Evolutionary conservation across 2,329 filamentous ascomycete genomes (phyloP), one percentile per base, ranked within the genome.

Genomic region (Neofusicoccum cordaticola): DNA sequence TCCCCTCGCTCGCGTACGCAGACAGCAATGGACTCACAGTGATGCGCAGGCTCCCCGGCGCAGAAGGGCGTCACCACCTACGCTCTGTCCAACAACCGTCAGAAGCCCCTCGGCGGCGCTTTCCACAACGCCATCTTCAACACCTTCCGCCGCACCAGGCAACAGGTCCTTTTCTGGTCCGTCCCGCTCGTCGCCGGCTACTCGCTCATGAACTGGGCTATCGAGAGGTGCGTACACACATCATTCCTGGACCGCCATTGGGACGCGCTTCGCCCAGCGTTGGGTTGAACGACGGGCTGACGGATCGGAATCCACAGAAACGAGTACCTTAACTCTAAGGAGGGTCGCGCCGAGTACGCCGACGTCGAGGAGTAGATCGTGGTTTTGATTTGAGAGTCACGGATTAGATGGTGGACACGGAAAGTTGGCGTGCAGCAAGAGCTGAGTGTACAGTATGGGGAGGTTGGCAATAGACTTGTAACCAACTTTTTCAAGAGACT

Each of bases 41-140:
- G 35, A 52, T 34, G n/a, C 57, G 13, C 63, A 65, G 63, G 63
- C 47, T 65, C 63, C 39, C 56, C 34, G 3, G 77, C 82, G 42
- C 86, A 88, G 75, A 86, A 86, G 74, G 86, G 86, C 73, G 81
- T 89, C 66, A 81, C 83, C 64, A 83, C 83, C 74, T 98, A 96
- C 82, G 85, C 89, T 70, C 77, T 99, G 71, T 89, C 91, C 72
- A 81, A 90, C 71, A 98, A 99, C 86, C 90, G 91, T 77, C 94
- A 97, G 84, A 89, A 91, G 75, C 91, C 93, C 68, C 85, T 96
- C 71, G 92, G 92, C 69, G 92, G 91, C 73, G 83, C 89, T 66
- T 80, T 85, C 69, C 82, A 94, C 79, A 90, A 89, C 71, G 94
- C 93, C 75, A 82, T 98, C 83, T 98, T 98, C 89, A 99, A 99